Conservation (phyloP, 257 asterid species). For the Salvia hispanica region DNA sequence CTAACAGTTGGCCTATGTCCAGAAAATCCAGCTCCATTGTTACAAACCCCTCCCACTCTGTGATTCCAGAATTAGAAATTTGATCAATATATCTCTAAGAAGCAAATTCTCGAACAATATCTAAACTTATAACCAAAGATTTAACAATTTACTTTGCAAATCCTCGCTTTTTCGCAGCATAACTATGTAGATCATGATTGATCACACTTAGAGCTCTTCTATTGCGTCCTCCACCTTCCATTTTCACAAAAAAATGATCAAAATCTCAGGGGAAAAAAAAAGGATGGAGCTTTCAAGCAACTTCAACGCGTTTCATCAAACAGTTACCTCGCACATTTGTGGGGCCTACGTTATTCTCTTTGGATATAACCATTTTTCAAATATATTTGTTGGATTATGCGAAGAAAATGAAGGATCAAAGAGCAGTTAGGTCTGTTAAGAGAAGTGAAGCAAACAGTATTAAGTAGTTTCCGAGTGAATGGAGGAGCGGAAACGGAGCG, state of each 20-base stretch:
- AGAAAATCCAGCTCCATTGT: conserved; percentile 44
- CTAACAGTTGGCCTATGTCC: conserved; percentile 66
- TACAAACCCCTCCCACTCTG: conserved; percentile 50
- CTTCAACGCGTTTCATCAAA: background rate
- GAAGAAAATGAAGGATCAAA: conserved; percentile 4
- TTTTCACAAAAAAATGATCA: conserved; percentile 12
- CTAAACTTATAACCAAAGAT: conserved; percentile 22
- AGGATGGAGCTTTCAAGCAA: background rate
- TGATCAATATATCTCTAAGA: conserved; percentile 10
- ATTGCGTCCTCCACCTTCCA: conserved; percentile 49
- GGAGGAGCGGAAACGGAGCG: conserved; percentile 25
- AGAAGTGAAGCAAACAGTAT: conserved; percentile 10
- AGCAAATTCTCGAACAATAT: background rate
- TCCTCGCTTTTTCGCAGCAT: conserved; percentile 56
- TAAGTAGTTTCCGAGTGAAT: conserved; percentile 16
- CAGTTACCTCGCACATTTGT: conserved; percentile 51
- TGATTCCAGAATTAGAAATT: conserved; percentile 23
- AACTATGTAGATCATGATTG: conserved; percentile 51
- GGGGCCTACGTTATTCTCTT: conserved; percentile 53
- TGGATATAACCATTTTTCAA: conserved; percentile 44
- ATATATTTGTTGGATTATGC: conserved; percentile 24
- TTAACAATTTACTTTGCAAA: conserved; percentile 47
- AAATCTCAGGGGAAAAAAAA: background rate
- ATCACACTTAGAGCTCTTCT: conserved; percentile 67
- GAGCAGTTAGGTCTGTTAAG: no score